Conservation (phyloP, 169 alveolate species). For the Plasmodium cynomolgi region DNA sequence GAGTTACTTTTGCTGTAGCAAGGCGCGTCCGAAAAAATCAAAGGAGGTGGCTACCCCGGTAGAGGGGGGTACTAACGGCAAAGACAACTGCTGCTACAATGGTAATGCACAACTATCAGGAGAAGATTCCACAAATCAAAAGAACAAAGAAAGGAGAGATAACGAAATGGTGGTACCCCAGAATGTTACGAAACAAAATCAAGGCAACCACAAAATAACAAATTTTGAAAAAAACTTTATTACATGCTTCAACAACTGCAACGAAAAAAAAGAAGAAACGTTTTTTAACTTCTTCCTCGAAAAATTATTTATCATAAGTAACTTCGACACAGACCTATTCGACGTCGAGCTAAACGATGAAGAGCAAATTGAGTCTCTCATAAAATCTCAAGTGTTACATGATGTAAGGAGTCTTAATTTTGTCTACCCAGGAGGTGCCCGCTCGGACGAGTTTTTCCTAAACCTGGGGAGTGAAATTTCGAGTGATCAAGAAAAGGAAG, state of each 20-base stretch:
- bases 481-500: neutral
- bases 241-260: conserved; percentile 53
- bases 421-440: neutral
- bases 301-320: conserved; percentile 50
- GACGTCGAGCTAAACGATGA: conserved; percentile 20
- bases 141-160: neutral
- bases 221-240: conserved; percentile 2
- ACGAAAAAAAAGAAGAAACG: conserved; percentile 16
- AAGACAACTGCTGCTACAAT: neutral
- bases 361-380: neutral
- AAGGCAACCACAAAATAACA: neutral
- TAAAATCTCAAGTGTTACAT: neutral
- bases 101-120: neutral
- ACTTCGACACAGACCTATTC: conserved; percentile 55
- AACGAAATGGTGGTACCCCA: neutral
- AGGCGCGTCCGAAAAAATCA: neutral
- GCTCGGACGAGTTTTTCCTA: neutral
- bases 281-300: conserved; percentile 58
- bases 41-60: neutral
- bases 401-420: conserved; percentile 24
- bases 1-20: conserved; percentile 1
- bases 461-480: neutral
- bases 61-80: neutral
- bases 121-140: neutral
- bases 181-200: neutral